Evolutionary conservation across 2,329 filamentous ascomycete genomes (phyloP).

Genomic region (Claviceps sp.): DNA sequence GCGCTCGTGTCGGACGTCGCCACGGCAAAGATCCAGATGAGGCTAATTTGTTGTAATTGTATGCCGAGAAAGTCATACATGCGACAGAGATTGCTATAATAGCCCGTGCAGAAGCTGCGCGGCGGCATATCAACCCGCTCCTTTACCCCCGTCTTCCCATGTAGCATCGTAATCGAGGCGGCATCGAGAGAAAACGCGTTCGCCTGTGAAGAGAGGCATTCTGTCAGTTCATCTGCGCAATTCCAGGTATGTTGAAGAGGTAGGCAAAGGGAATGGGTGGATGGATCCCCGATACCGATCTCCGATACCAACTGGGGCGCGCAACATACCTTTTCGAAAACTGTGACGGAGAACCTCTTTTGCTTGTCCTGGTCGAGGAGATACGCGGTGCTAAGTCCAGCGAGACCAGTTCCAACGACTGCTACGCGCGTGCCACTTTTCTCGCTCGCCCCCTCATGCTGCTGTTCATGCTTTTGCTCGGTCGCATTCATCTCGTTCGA

Average conservation of each 20-base stretch:
- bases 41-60: constrained; percentile 33
- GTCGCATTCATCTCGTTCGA: neutral
- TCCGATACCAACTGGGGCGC: too few relatives aligned
- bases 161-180: constrained; percentile 23
- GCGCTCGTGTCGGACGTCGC: constrained; percentile 9
- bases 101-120: constrained; percentile 26
- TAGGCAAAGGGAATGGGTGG: too few relatives aligned
- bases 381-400: constrained; percentile 23
- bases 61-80: constrained; percentile 44
- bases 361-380: constrained; percentile 19
- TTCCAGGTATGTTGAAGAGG: too few relatives aligned
- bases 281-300: too few relatives aligned
- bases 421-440: constrained; percentile 8
- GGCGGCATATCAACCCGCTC: constrained; percentile 27
- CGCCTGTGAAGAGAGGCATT: constrained; percentile 12
- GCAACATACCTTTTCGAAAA: constrained; percentile 23
- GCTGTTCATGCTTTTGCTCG: neutral
- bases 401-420: constrained; percentile 24
- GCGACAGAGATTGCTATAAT: constrained; percentile 39
- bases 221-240: neutral
- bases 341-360: constrained; percentile 19
- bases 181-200: constrained; percentile 22
- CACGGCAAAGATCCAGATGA: constrained; percentile 38
- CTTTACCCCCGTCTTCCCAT: constrained; percentile 14
- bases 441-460: neutral